These are phyloP conservation scores for Thelonectria discophora DNA, from an alignment of 2,329 filamentous ascomycete genomes.

Conservation along the genomic window DNA sequence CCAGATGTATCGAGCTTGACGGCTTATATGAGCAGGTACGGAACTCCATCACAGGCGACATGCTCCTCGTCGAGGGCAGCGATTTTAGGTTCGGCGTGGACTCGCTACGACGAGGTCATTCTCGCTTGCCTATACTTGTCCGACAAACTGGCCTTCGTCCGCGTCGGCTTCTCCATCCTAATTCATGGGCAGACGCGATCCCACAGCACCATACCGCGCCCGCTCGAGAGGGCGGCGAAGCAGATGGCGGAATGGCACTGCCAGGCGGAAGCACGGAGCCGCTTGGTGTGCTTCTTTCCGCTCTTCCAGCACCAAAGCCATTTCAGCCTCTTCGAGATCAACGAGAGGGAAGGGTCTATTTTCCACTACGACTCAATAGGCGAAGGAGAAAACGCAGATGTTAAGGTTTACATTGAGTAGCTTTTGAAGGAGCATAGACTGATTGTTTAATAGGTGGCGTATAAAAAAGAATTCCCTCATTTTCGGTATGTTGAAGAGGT, in stretches of 20 bases:
- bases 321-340: conserved; percentile 1
- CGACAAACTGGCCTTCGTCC: conserved; percentile 18
- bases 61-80: not conserved
- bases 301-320: not conserved
- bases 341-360: not conserved
- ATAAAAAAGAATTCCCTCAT: too few species aligned
- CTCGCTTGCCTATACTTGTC: conserved; percentile 24
- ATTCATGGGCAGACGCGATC: conserved; percentile 13
- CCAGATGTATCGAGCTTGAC: conserved; percentile 2
- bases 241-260: conserved; percentile 17
- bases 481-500: too few species aligned
- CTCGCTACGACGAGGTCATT: conserved; percentile 7
- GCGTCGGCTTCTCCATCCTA: conserved; percentile 22
- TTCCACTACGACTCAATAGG: not conserved
- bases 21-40: not conserved
- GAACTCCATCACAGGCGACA: not conserved
- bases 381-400: too few species aligned
- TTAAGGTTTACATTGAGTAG: too few species aligned
- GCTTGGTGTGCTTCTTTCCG: not conserved
- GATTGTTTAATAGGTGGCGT: too few species aligned
- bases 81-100: not conserved
- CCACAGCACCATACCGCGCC: conserved; percentile 8
- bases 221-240: conserved; percentile 8
- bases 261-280: not conserved
- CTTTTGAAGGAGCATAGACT: too few species aligned